phyloP scores from a whole-genome alignment of 352 stramenopile species.

The Vaucheria bursata region DNA sequence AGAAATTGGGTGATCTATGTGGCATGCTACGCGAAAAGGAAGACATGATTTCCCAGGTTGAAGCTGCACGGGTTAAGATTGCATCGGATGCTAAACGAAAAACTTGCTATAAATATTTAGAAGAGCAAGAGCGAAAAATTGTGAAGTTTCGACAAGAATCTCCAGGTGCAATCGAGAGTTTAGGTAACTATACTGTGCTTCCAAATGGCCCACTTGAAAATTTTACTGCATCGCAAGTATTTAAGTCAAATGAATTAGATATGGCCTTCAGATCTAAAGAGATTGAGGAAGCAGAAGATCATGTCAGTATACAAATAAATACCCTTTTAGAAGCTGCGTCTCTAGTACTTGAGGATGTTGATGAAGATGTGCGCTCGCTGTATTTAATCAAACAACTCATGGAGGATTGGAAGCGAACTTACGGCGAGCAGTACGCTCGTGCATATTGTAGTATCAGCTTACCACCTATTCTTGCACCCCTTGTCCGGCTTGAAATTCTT shows the following conservation, averaged over 20 bases:
- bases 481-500: conserved; percentile 38
- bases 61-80: conserved; percentile 1
- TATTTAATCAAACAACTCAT: conserved; percentile 28
- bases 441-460: conserved; percentile 31
- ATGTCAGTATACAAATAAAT: not conserved
- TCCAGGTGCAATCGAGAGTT: not conserved
- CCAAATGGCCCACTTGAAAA: not conserved
- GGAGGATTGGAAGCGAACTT: conserved; percentile 38
- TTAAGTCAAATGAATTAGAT: not conserved
- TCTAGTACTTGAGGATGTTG: conserved; percentile 37
- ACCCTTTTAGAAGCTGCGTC: conserved; percentile 17
- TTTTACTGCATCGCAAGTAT: not conserved
- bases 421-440: conserved; percentile 37
- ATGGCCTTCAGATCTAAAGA: conserved; percentile 8
- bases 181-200: not conserved
- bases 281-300: not conserved
- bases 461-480: conserved; percentile 22
- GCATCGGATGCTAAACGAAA: not conserved
- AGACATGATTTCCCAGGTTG: conserved; percentile 9
- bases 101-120: not conserved
- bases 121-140: not conserved
- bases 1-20: conserved; percentile 21
- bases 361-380: conserved; percentile 27
- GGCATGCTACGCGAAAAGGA: conserved; percentile 44
- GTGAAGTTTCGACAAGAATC: not conserved